phyloP scores from a whole-genome alignment of 2,329 filamentous ascomycete species.

The Rosellinia necatrix region DNA sequence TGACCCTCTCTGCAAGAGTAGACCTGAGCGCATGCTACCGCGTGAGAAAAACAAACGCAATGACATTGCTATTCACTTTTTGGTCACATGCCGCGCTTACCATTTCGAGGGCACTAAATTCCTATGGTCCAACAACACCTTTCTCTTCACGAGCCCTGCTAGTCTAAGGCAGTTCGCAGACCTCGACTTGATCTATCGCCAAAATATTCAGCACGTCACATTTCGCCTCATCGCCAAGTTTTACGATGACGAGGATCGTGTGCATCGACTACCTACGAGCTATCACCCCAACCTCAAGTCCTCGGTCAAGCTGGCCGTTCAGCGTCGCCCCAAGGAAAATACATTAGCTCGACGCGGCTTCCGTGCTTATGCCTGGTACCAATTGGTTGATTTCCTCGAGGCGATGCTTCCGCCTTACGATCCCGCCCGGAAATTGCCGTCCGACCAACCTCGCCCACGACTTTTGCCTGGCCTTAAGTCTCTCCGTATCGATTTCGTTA shows the following conservation, averaged over 20 bases:
- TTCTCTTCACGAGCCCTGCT: conserved; percentile 58
- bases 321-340: conserved; percentile 50
- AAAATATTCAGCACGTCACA: conserved; percentile 51
- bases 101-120: conserved; percentile 53
- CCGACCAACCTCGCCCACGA: conserved; percentile 41
- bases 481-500: conserved; percentile 59
- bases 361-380: conserved; percentile 59
- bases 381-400: conserved; percentile 57
- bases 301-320: conserved; percentile 48
- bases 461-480: conserved; percentile 53
- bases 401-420: conserved; percentile 57
- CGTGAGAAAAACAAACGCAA: conserved; percentile 50
- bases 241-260: conserved; percentile 56
- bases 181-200: conserved; percentile 48
- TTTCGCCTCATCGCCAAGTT: conserved; percentile 60
- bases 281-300: conserved; percentile 52
- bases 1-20: conserved; percentile 55
- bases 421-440: conserved; percentile 37
- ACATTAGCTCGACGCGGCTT: conserved; percentile 56
- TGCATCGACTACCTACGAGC: conserved; percentile 47
- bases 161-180: conserved; percentile 55
- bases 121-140: conserved; percentile 58
- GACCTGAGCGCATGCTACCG: conserved; percentile 49
- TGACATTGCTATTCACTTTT: conserved; percentile 58
- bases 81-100: conserved; percentile 57